Evolutionary conservation across 108 stramenopile genomes (phyloP).

Genomic region (Cyclostephanos invisitatus): DNA sequence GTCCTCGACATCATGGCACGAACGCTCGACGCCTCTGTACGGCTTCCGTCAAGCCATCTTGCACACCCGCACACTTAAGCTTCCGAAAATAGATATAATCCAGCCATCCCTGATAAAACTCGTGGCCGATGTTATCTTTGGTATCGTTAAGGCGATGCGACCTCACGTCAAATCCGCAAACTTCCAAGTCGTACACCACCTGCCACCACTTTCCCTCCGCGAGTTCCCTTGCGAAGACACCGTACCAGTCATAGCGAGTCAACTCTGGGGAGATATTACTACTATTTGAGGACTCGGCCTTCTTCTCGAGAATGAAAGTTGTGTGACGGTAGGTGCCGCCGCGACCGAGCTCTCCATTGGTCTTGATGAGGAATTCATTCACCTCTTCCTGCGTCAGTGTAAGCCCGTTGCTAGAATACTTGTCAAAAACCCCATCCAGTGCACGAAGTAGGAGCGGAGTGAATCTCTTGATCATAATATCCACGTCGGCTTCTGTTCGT

Average conservation of each 20-base stretch:
- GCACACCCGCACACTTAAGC: conserved; percentile 29
- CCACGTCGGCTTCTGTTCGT: conserved; percentile 40
- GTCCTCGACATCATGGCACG: conserved; percentile 68
- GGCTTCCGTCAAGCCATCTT: conserved; percentile 32
- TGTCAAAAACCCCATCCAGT: conserved; percentile 30
- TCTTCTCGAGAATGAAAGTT: conserved; percentile 33
- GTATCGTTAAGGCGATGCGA: conserved; percentile 18
- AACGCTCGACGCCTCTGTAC: conserved; percentile 59
- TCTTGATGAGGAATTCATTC: conserved; percentile 75
- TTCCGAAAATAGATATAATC: conserved; percentile 42
- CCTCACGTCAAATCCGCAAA: conserved; percentile 47
- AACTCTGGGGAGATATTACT: conserved; percentile 25
- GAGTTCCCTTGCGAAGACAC: conserved; percentile 56
- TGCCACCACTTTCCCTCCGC: conserved; percentile 65
- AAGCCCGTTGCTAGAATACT: conserved; percentile 30
- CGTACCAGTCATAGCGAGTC: conserved; percentile 49
- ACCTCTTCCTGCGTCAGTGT: conserved; percentile 67
- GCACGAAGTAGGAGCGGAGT: conserved; percentile 30
- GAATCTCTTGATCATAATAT: conserved; percentile 34
- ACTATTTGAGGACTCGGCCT: background rate
- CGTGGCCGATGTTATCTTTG: conserved; percentile 25
- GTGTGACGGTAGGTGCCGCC: conserved; percentile 74
- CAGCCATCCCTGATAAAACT: conserved; percentile 58
- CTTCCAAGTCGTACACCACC: conserved; percentile 58
- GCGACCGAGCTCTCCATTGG: conserved; percentile 69